Evolutionary conservation across 495 filamentous ascomycete species (phyloP).

Genomic region (Cairneyella variabilis): DNA sequence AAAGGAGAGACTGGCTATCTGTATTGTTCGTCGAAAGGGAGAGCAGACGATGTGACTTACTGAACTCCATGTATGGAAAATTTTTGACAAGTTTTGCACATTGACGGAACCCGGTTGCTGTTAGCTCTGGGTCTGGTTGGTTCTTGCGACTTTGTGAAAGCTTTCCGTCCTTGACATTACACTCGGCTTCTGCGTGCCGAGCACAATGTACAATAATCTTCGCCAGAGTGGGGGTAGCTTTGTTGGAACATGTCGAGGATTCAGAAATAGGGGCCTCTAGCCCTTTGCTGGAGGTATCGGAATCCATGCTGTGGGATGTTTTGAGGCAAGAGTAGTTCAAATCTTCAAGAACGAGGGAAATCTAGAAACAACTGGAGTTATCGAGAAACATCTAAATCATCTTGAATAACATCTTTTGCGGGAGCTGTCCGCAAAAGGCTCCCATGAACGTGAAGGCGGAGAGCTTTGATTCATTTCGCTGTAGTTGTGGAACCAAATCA

Average conservation of each 20-base stretch:
- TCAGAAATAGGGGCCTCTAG: no score
- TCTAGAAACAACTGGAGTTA: no score
- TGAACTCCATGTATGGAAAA: constrained; percentile 3
- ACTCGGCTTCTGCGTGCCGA: constrained; percentile 11
- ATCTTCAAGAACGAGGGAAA: no score
- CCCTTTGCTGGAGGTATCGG: no score
- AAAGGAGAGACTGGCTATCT: constrained; percentile 2
- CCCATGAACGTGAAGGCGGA: no score
- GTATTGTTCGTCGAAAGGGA: constrained; percentile 6
- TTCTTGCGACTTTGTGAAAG: not conserved
- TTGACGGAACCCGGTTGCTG: not conserved
- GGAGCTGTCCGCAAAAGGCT: no score
- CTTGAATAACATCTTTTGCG: no score
- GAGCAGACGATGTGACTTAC: constrained; percentile 11
- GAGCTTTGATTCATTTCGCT: no score
- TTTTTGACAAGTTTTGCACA: constrained; percentile 2
- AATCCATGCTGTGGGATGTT: no score
- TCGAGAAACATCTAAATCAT: no score
- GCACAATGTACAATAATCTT: constrained; percentile 13
- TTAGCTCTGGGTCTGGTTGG: constrained; percentile 5
- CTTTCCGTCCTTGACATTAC: not conserved
- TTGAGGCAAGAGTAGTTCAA: no score
- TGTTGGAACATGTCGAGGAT: not conserved
- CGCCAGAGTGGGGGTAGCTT: not conserved
- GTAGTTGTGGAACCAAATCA: no score